A percentile compares a stretch with the other conserved stretches of the same genome.
Conservation (phyloP, 2,329 filamentous ascomycete species). For the Cercospora sesami region DNA sequence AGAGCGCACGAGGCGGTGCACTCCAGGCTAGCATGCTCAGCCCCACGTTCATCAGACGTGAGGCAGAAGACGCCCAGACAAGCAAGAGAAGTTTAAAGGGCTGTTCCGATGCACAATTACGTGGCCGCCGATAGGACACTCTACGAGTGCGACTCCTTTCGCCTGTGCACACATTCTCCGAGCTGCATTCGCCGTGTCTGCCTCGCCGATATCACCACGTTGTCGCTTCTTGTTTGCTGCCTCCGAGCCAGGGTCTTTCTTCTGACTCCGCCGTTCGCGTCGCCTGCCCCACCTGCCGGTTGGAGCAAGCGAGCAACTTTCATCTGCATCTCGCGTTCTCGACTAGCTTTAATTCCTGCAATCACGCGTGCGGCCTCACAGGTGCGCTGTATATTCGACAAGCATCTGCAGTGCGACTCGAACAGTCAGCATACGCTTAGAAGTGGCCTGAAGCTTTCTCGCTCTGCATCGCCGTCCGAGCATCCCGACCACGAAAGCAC, state of each 20-base stretch:
- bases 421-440: not conserved
- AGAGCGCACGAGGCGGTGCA: slow-evolving; percentile 5
- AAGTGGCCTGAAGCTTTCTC: not conserved
- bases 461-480: not conserved
- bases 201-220: not conserved
- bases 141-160: not conserved
- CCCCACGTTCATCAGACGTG: slow-evolving; percentile 2
- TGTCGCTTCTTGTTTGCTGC: not conserved
- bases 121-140: not conserved
- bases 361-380: not conserved
- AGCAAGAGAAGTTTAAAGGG: not conserved
- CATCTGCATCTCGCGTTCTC: not conserved
- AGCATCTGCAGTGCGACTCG: not conserved
- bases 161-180: not conserved
- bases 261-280: not conserved
- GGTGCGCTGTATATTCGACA: not conserved
- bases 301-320: not conserved
- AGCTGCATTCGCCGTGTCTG: not conserved
- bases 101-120: not conserved
- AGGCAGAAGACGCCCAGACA: not conserved
- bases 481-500: not conserved
- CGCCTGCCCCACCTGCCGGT: slow-evolving; percentile 3
- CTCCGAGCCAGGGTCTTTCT: slow-evolving; percentile 2
- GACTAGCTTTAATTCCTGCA: not conserved
- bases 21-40: not conserved